Base-by-base conservation (phyloP, 2,329 filamentous ascomycete genomes). In the Phyllosticta capitalensis region DNA sequence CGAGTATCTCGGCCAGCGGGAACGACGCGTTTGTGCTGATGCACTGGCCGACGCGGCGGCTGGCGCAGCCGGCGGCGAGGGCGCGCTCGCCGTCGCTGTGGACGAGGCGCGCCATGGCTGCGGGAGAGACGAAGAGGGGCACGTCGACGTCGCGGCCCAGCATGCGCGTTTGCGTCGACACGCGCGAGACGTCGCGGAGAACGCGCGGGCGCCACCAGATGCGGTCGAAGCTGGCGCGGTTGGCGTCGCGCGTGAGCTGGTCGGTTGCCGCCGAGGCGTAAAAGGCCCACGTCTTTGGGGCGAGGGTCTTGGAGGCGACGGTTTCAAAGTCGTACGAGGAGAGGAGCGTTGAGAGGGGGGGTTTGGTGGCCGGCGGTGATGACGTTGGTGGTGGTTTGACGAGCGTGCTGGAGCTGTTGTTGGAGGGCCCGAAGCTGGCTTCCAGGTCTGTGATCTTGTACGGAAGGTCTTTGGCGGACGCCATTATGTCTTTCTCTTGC, bases 191-290 rank as follows among this genome's bases (percentile, higher is more conserved):
- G 58, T 76, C 69, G 1, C 72, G 67, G 61, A 80, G 63, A 4
- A 79, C 66, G 2, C 79, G 72, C 3, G 79, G 79, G 5, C 78
- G 72, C 45, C 81, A 72, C 63, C 72, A 72, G 26, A 81, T 72
- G n/a, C 75, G 73, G 26, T 72, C 70, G 58, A 76, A 79, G 61
- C 74, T 71, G 5, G 69, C 68, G 51, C 66, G 67, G 62, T 79
- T 80, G 24, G 73, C 67, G 21, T 71, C 71, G 55, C 73, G 71
- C n/a, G 78, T 80, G 33, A 76, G 68, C 56, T 78, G 76, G 50
- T 80, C 76, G 1, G 79, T 81, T 0, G 78, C 78, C 1, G 77
- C 79, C 1, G 75, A 77, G n/a, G 72, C 74, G 66, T 80, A 81
- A 62, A 75, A 76, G 0, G 72, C 74, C 72, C 73, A 76, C 48